Evolutionary conservation across 1,139 yeast genomes (phyloP).

Genomic region (Debaryomycetaceae sp.): DNA sequence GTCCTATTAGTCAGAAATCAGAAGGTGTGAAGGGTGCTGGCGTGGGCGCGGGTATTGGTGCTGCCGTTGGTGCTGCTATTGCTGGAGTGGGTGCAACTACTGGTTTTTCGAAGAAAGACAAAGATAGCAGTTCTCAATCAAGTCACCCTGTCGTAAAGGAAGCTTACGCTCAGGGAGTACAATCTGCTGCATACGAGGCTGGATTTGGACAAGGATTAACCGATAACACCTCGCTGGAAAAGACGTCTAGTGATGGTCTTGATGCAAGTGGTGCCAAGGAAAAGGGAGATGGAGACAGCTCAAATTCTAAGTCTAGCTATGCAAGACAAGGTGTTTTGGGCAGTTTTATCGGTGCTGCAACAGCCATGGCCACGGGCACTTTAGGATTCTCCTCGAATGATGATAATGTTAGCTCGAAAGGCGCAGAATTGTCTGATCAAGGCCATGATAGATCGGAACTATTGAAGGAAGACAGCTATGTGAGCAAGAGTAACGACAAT

Average conservation of each 20-base stretch:
- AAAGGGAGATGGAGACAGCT: not conserved
- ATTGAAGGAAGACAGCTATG: not conserved
- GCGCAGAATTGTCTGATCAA: not conserved
- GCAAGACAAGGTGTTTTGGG: constrained; percentile 1
- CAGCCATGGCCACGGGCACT: constrained; percentile 10
- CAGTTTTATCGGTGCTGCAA: constrained; percentile 9
- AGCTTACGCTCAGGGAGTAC: constrained; percentile 17
- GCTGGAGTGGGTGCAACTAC: not conserved
- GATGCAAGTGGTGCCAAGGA: not conserved
- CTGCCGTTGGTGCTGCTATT: constrained; percentile 6
- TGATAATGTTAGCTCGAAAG: constrained; percentile 1
- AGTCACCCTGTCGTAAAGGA: constrained; percentile 10
- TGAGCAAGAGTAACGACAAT: not conserved
- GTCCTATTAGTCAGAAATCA: not conserved
- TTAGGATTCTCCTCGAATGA: constrained; percentile 10
- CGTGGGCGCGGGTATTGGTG: constrained; percentile 2
- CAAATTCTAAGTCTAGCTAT: not conserved
- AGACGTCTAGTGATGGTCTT: not conserved
- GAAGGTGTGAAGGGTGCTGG: constrained; percentile 1
- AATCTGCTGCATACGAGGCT: constrained; percentile 16
- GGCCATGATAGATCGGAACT: not conserved
- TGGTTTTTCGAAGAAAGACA: not conserved
- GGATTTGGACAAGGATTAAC: constrained; percentile 7
- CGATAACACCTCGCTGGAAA: not conserved
- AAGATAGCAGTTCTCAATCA: not conserved